Evolutionary conservation across 2,329 filamentous ascomycete species (phyloP), one percentile per base, ranked within the genome.

Genomic region (Hypocreales sp.): DNA sequence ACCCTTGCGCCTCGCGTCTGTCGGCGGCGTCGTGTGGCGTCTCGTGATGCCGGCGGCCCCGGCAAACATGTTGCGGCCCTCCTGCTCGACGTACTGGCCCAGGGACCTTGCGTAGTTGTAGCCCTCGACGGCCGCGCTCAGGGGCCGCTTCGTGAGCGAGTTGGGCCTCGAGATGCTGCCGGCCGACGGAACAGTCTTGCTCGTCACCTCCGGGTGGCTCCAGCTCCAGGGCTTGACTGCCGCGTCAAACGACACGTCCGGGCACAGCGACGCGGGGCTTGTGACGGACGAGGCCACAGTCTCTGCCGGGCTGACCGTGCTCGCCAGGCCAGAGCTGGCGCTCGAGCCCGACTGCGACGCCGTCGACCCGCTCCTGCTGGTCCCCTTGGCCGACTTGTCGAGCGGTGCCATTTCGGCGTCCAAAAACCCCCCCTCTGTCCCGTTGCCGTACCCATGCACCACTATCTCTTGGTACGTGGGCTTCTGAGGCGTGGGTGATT

Each of bases 361-460:
- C n/a, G 38, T 42, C n/a, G 46, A 48, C 19, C 34, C 37, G 23
- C 42, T 44, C 12, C 40, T 32, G 15, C 28, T 35, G 2, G 40
- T 38, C 32, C 36, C 37, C 9, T 31, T 29, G 8, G 31, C n/a
- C 7, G 30, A 29, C 10, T 34, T 33, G 14, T 29, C 25, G 26
- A 17, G 22, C 16, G 27, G 28, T 7, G 23, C 13, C 9, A 24
- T 25, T 0, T 37, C 30, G 10, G 31, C 19, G 5, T 42, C 42
- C 5, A 48, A 23, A 14, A 35, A 46, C 4, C 55, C 52, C 2
- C 46, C 37, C 20, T 62, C 61, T 3, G 57, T 64, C 2, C 62
- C 63, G 26, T 69, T 68, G 8, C 64, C 65, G 31, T 70, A 68
- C 1, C 63, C 61, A 5, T 59, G 53, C 6, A 68, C 53, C 0